phyloP scores from a whole-genome alignment of 2,329 filamentous ascomycete species.

The Scedosporium apiospermum region DNA sequence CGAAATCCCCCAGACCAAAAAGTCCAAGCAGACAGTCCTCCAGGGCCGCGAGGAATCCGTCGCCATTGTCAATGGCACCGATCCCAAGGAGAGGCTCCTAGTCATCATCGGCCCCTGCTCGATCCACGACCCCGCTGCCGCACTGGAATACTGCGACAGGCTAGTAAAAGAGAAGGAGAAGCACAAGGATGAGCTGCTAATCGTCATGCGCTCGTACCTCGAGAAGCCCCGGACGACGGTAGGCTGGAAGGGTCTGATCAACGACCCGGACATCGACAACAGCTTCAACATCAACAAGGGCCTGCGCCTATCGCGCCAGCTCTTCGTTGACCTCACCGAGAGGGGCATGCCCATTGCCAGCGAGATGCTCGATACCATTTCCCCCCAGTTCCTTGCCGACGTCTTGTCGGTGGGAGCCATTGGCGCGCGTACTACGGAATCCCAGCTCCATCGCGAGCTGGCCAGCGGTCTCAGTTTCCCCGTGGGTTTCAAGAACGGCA shows the following conservation, averaged over 20 bases:
- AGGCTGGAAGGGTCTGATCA: slow-evolving; percentile 98
- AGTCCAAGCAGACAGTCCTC: slow-evolving; percentile 51
- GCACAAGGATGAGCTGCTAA: slow-evolving; percentile 73
- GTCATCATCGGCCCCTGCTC: slow-evolving; percentile 95
- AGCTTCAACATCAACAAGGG: slow-evolving; percentile 99
- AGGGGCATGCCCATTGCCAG: slow-evolving; percentile 89
- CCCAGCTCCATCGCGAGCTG: slow-evolving; percentile 90
- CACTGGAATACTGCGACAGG: slow-evolving; percentile 77
- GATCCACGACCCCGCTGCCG: slow-evolving; percentile 84
- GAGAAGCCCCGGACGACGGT: slow-evolving; percentile 98
- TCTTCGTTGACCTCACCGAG: slow-evolving; percentile 84
- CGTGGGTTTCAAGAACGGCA: slow-evolving; percentile 99
- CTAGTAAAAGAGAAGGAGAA: slow-evolving; percentile 70
- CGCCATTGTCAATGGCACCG: slow-evolving; percentile 56
- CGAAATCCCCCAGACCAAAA: slow-evolving; percentile 61
- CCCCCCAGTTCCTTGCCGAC: slow-evolving; percentile 93
- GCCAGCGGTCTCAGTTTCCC: slow-evolving; percentile 94
- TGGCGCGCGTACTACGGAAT: slow-evolving; percentile 91
- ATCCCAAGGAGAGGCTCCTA: slow-evolving; percentile 62
- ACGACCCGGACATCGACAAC: slow-evolving; percentile 95
- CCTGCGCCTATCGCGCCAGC: slow-evolving; percentile 78
- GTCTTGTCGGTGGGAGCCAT: slow-evolving; percentile 93
- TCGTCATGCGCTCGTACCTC: slow-evolving; percentile 97
- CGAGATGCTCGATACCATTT: slow-evolving; percentile 99
- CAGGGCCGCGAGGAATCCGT: slow-evolving; percentile 53